Evolutionary conservation across 1,284 basidiomycete species (phyloP).

Genomic region (Anthracocystis panici-leucophaei): DNA sequence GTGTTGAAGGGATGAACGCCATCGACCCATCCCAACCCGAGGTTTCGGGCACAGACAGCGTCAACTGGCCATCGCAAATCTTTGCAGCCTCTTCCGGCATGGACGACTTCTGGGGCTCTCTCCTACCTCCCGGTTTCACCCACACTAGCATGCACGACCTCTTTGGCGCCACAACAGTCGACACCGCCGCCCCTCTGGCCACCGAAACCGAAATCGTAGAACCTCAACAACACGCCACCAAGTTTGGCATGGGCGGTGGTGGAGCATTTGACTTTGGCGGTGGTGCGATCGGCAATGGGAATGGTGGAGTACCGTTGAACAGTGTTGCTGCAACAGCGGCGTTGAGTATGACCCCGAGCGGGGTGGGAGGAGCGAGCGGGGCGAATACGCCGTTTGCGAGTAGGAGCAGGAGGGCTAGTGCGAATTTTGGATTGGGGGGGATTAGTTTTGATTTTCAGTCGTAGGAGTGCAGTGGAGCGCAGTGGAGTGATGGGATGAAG

Average conservation of each 20-base stretch:
- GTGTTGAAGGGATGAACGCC: not conserved
- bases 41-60: slow-evolving; percentile 12
- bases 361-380: slow-evolving; percentile 8
- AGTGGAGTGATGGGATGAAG: not conserved
- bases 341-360: slow-evolving; percentile 33
- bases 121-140: slow-evolving; percentile 60
- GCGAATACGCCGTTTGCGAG: slow-evolving; percentile 34
- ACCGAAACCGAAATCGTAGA: slow-evolving; percentile 21
- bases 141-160: slow-evolving; percentile 49
- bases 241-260: slow-evolving; percentile 55
- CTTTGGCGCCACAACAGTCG: slow-evolving; percentile 30
- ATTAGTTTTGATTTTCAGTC: slow-evolving; percentile 43
- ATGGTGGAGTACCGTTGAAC: slow-evolving; percentile 43
- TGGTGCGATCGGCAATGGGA: slow-evolving; percentile 49
- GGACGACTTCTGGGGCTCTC: slow-evolving; percentile 60
- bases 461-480: not conserved
- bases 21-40: not conserved
- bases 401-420: slow-evolving; percentile 34
- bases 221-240: slow-evolving; percentile 28
- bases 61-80: slow-evolving; percentile 40
- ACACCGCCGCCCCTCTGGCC: slow-evolving; percentile 11
- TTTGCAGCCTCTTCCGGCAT: slow-evolving; percentile 40
- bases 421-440: slow-evolving; percentile 31
- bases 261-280: slow-evolving; percentile 53
- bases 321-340: slow-evolving; percentile 35